Evolutionary conservation across 805 yeast species (phyloP).

Genomic region (Pichia scutulata): DNA sequence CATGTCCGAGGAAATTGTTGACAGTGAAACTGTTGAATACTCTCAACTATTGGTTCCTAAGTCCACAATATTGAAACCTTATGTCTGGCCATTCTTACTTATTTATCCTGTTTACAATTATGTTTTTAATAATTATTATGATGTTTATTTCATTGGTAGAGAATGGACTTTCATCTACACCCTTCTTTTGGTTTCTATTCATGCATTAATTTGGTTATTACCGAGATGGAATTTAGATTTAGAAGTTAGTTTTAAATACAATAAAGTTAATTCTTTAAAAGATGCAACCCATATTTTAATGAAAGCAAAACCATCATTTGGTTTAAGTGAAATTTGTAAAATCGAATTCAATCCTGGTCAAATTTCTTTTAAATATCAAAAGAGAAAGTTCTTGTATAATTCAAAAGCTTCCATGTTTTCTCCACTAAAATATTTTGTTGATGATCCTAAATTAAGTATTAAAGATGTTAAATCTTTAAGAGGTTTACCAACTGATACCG

Average conservation of each 20-base stretch:
- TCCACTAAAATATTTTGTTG: constrained; percentile 77
- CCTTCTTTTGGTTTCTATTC: constrained; percentile 64
- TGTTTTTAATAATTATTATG: constrained; percentile 63
- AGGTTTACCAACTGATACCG: constrained; percentile 27
- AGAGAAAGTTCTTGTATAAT: constrained; percentile 78
- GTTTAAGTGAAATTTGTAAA: constrained; percentile 70
- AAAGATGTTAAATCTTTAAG: constrained; percentile 42
- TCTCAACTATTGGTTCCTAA: constrained; percentile 73
- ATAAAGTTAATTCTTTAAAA: constrained; percentile 38
- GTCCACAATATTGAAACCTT: constrained; percentile 55
- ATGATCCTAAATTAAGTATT: constrained; percentile 53
- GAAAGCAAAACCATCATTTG: constrained; percentile 77
- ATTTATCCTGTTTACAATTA: constrained; percentile 69
- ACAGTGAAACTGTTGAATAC: constrained; percentile 61
- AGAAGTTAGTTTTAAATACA: constrained; percentile 62
- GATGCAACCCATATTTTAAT: constrained; percentile 70
- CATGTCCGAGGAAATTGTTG: constrained; percentile 39
- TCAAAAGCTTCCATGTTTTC: constrained; percentile 46
- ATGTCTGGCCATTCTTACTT: constrained; percentile 73
- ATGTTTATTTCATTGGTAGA: constrained; percentile 71
- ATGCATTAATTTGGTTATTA: constrained; percentile 72
- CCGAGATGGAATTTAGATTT: constrained; percentile 89
- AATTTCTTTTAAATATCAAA: constrained; percentile 75
- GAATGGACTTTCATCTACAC: constrained; percentile 95
- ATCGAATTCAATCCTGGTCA: constrained; percentile 51